These are phyloP conservation scores for Pythium rishiriense DNA, from an alignment of 352 stramenopile genomes.

Conservation along the genomic window DNA sequence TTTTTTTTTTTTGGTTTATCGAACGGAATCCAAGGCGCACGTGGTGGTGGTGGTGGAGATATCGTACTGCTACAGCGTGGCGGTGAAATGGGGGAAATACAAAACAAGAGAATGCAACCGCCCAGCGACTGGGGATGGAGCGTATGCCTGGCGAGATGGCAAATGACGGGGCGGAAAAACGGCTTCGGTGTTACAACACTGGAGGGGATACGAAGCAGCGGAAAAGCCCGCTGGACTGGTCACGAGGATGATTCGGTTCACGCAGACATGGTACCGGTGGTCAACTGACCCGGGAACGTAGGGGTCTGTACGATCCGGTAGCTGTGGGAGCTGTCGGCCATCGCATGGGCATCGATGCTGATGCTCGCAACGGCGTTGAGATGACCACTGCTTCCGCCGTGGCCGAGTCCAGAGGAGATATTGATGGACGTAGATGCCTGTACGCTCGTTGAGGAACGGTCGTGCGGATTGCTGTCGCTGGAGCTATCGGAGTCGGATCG, in stretches of 20 bases:
- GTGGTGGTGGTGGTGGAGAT: not conserved
- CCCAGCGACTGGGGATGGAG: conserved; percentile 1
- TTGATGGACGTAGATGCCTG: conserved; percentile 8
- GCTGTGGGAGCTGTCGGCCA: conserved; percentile 32
- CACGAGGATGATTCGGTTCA: conserved; percentile 9
- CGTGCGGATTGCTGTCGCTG: conserved; percentile 5
- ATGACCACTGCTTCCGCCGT: conserved; percentile 4
- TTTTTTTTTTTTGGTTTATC: not conserved
- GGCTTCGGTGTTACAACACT: not conserved
- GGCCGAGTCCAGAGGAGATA: not conserved
- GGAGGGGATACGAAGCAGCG: not conserved
- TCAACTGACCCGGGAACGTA: conserved; percentile 55
- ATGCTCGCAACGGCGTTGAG: conserved; percentile 10
- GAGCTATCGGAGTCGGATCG: conserved; percentile 22
- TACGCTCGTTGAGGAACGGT: conserved; percentile 10
- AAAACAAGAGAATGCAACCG: not conserved
- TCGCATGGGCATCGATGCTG: conserved; percentile 33
- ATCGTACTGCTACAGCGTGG: conserved; percentile 13
- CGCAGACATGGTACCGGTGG: conserved; percentile 24
- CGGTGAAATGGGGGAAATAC: not conserved
- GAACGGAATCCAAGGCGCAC: conserved; percentile 1
- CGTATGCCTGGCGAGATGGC: too few relatives aligned
- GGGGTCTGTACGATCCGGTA: conserved; percentile 68
- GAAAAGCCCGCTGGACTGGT: not conserved
- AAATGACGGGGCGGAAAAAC: too few relatives aligned